Percentiles rank a stretch among this genome's conserved stretches.
Evolutionary conservation across 345 rosid genomes (phyloP).

Genomic region (Moringa oleifera): DNA sequence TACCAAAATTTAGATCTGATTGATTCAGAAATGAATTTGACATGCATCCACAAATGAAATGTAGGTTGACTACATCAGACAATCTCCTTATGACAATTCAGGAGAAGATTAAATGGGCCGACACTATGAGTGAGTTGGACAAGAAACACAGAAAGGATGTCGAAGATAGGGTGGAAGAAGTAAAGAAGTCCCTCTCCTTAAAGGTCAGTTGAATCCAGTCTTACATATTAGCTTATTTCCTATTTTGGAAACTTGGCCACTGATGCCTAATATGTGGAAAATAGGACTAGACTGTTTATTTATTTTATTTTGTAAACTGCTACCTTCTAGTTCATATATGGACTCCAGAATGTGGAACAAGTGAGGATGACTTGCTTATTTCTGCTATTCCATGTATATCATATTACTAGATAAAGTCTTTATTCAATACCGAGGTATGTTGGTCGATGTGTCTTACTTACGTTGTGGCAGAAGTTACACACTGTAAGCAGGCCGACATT

Average conservation of each 20-base stretch:
- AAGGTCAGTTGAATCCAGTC: conserved; percentile 80
- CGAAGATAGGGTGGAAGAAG: conserved; percentile 74
- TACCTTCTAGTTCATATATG: neutral
- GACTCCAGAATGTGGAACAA: conserved; percentile 8
- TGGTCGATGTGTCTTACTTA: conserved; percentile 97
- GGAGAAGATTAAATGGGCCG: conserved; percentile 99
- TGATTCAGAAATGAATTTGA: neutral
- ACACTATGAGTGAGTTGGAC: conserved; percentile 83
- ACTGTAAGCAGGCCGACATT: conserved; percentile 90
- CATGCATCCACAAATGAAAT: conserved; percentile 14
- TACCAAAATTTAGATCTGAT: neutral
- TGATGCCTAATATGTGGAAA: too few relatives aligned
- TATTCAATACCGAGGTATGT: conserved; percentile 37
- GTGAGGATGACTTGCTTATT: neutral
- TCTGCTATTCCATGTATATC: neutral
- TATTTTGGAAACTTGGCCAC: too few relatives aligned
- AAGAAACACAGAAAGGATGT: conserved; percentile 78
- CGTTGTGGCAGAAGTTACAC: conserved; percentile 97
- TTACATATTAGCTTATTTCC: neutral
- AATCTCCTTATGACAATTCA: conserved; percentile 77
- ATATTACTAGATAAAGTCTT: neutral
- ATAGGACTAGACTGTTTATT: too few relatives aligned
- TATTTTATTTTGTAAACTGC: neutral
- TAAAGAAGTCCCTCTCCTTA: conserved; percentile 72
- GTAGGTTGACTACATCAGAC: conserved; percentile 86